Evolutionary conservation across 2,329 filamentous ascomycete species (phyloP).

Genomic region (Diaporthe sp.): DNA sequence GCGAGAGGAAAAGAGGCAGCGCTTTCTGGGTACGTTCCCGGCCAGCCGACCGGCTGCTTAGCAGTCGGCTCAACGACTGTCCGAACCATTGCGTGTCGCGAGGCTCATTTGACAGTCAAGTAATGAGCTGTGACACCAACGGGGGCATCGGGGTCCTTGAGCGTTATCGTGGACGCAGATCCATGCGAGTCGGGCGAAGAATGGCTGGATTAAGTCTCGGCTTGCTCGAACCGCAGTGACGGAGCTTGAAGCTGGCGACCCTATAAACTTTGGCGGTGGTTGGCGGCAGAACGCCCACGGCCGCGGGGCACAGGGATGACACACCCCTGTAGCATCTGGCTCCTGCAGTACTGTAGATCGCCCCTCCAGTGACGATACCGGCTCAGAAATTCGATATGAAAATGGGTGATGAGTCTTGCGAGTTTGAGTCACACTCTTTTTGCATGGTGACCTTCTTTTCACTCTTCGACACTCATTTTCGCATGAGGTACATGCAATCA

Average conservation of each 20-base stretch:
- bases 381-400: slow-evolving; percentile 35
- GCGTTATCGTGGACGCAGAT: background rate
- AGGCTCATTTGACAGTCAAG: background rate
- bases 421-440: slow-evolving; percentile 21
- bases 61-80: slow-evolving; percentile 29
- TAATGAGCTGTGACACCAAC: background rate
- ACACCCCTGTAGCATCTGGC: slow-evolving; percentile 27
- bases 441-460: background rate
- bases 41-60: slow-evolving; percentile 43
- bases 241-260: background rate
- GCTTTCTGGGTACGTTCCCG: slow-evolving; percentile 30
- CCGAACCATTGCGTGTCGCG: slow-evolving; percentile 27
- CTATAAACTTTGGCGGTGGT: slow-evolving; percentile 48
- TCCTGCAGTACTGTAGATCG: slow-evolving; percentile 21
- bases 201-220: background rate
- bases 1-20: slow-evolving; percentile 36
- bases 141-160: background rate
- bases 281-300: slow-evolving; percentile 46
- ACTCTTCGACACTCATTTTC: background rate
- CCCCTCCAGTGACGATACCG: slow-evolving; percentile 39
- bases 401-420: slow-evolving; percentile 23
- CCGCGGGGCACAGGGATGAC: slow-evolving; percentile 29
- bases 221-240: background rate
- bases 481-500: background rate
- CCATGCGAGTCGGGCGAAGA: background rate